Conservation (phyloP, 768 basidiomycete species). For the Pleurotus djamor region DNA sequence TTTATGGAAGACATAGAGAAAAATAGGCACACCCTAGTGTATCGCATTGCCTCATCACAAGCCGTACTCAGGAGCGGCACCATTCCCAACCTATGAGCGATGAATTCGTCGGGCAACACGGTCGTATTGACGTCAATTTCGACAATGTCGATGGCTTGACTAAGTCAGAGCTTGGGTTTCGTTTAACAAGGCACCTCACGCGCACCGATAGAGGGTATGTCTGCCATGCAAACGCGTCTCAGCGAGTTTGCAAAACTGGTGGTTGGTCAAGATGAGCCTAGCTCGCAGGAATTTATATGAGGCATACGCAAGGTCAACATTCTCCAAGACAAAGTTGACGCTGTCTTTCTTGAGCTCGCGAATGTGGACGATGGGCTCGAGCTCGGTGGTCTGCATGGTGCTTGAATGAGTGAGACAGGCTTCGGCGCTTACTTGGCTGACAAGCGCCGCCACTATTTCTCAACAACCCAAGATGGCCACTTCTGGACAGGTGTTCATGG, state of each 20-base stretch:
- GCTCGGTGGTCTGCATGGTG: slow-evolving; percentile 39
- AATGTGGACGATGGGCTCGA: slow-evolving; percentile 76
- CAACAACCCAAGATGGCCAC: too few species aligned
- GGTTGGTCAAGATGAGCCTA: background rate
- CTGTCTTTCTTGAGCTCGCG: slow-evolving; percentile 82
- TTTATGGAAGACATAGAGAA: slow-evolving; percentile 1
- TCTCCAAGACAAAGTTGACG: slow-evolving; percentile 91
- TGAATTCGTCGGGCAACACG: slow-evolving; percentile 95
- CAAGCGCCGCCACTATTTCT: too few species aligned
- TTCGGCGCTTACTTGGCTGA: too few species aligned
- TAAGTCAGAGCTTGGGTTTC: slow-evolving; percentile 6
- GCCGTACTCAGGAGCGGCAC: slow-evolving; percentile 86
- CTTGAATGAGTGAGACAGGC: background rate
- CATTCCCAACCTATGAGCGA: slow-evolving; percentile 94
- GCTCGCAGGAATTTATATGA: slow-evolving; percentile 10
- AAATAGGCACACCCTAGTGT: slow-evolving; percentile 55
- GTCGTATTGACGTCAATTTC: slow-evolving; percentile 90
- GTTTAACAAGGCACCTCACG: slow-evolving; percentile 11
- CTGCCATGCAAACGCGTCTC: slow-evolving; percentile 92
- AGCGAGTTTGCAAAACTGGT: slow-evolving; percentile 90
- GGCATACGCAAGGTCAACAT: slow-evolving; percentile 89
- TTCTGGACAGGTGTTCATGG: too few species aligned
- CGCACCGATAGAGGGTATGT: slow-evolving; percentile 94
- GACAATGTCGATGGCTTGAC: slow-evolving; percentile 92
- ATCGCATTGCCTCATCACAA: slow-evolving; percentile 86